Percentiles rank a stretch among this genome's conserved stretches.
phyloP scores from a whole-genome alignment of 768 basidiomycete species.

The Trametes sanguinea region DNA sequence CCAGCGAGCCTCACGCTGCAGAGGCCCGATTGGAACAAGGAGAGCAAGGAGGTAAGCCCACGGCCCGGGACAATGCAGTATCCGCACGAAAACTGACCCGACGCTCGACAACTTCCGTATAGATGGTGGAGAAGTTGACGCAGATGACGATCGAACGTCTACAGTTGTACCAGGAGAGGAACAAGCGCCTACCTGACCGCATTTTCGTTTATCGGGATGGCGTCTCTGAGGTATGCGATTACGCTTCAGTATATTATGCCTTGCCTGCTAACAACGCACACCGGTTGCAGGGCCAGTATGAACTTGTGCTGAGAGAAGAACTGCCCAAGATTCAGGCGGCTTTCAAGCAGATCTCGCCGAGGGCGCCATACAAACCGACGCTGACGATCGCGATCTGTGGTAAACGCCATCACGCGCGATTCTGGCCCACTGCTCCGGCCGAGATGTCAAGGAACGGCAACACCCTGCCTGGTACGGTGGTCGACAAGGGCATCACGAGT shows the following conservation, averaged over 20 bases:
- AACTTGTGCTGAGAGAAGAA: slow-evolving; percentile 59
- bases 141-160: slow-evolving; percentile 76
- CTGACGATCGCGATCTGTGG: slow-evolving; percentile 81
- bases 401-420: slow-evolving; percentile 65
- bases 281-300: slow-evolving; percentile 65
- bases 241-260: no score
- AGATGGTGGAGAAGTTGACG: slow-evolving; percentile 73
- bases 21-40: slow-evolving; percentile 44
- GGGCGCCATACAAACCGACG: slow-evolving; percentile 54
- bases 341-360: slow-evolving; percentile 51
- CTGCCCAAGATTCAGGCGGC: slow-evolving; percentile 62
- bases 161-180: slow-evolving; percentile 54
- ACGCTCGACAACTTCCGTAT: neutral
- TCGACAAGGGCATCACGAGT: slow-evolving; percentile 74
- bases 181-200: slow-evolving; percentile 60
- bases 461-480: slow-evolving; percentile 76
- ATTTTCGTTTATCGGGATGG: slow-evolving; percentile 80
- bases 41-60: slow-evolving; percentile 38
- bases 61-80: neutral
- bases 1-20: slow-evolving; percentile 76
- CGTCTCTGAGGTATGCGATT: slow-evolving; percentile 67
- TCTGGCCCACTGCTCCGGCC: slow-evolving; percentile 54
- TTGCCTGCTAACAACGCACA: neutral
- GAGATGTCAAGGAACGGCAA: slow-evolving; percentile 70
- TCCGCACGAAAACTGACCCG: neutral